Evolutionary conservation across 352 stramenopile genomes (phyloP).

Genomic region (Thraustochytrium sp.): DNA sequence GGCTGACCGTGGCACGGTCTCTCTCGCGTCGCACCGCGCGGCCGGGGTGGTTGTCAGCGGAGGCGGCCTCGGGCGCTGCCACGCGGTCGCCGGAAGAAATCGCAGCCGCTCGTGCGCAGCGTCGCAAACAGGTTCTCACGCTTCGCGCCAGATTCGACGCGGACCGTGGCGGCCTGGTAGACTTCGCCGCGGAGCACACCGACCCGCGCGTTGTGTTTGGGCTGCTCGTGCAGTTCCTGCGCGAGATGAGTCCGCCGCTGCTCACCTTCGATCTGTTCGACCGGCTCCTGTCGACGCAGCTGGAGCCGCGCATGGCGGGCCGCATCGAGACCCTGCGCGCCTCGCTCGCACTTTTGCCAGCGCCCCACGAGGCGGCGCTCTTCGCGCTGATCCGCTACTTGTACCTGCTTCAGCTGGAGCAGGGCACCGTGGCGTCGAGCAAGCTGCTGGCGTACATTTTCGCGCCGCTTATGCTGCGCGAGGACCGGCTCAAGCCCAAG

Average conservation of each 20-base stretch:
- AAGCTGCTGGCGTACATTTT: background rate
- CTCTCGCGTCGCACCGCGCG: background rate
- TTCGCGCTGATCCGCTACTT: conserved; percentile 22
- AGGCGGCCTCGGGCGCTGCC: background rate
- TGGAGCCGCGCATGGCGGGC: background rate
- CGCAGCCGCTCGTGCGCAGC: background rate
- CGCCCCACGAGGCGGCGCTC: background rate
- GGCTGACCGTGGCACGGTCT: background rate
- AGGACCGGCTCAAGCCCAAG: conserved; percentile 27
- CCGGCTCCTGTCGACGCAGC: background rate
- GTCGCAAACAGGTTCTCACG: background rate
- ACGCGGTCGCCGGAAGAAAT: background rate
- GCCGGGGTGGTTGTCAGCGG: background rate
- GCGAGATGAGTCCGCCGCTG: conserved; percentile 30
- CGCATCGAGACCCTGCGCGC: background rate
- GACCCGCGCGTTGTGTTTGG: conserved; percentile 20
- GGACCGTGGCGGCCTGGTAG: background rate
- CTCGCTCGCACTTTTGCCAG: background rate
- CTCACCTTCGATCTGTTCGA: conserved; percentile 17
- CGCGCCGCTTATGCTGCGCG: background rate
- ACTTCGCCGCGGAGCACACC: background rate
- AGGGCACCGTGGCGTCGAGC: background rate
- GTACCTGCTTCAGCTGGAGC: background rate
- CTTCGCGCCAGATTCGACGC: conserved; percentile 7
- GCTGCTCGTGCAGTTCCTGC: conserved; percentile 13